Evolutionary conservation across 495 filamentous ascomycete genomes (phyloP), one percentile per base, ranked within the genome.

Genomic region (Hypomontagnella submonticulosa): DNA sequence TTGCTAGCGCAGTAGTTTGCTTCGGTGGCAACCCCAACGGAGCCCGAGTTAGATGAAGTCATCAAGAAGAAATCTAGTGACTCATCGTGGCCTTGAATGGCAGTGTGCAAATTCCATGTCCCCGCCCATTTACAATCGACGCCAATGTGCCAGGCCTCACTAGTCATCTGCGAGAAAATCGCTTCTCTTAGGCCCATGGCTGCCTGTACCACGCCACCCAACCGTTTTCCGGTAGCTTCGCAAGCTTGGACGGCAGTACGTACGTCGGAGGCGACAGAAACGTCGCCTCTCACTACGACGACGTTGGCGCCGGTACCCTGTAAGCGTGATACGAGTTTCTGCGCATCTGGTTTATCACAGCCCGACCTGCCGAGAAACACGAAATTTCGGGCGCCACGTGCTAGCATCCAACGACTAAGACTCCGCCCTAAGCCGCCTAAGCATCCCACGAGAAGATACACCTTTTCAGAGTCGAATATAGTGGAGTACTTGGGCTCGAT

Each of bases 371-470:
- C 80, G 5, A 87, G 60, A 27, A 87, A 77, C 0, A 81, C 71
- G 12, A 88, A 61, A 55, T 81, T 66, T 2, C 66, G 63, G 1
- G 82, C 84, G 6, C 84, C 84, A 9, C 77, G 72, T 1, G 68
- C 38, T n/a, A 77, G 69, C 69, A 88, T 70, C 80, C 77, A 84
- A 0, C 56, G 71, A 12, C 79, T 73, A 8, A 88, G 61, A 34
- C 79, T 76, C 8, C 78, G 76, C 9, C 86, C 85, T 3, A 88
- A 71, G 0, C 84, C 85, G 3, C 85, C 82, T 0, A 87, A 74
- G 51, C 84, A 81, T 0, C 85, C 83, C 16, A 80, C 69, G 4
- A 87, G 64, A n/a, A 87, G 58, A 50, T 85, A 86, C 4, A 73
- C 71, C 16, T 73, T 76, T 27, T 79, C 61, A 0, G 69, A 23